Evolutionary conservation across 768 basidiomycete species (phyloP).

Genomic region (Obba rivulosa): DNA sequence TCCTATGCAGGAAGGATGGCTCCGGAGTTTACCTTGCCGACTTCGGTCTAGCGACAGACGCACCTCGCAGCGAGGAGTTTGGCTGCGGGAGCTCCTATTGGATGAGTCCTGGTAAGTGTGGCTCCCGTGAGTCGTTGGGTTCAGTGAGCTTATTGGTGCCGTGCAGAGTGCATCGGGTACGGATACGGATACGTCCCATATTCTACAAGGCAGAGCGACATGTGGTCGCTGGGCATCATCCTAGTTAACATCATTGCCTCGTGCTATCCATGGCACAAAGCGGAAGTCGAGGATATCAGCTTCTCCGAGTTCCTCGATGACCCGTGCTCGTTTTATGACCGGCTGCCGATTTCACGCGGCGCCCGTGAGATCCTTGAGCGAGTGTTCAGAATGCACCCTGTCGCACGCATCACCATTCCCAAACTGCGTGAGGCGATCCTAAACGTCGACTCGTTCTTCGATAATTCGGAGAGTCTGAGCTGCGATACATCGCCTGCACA

Average conservation of each 20-base stretch:
- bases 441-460: constrained; percentile 53
- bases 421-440: constrained; percentile 55
- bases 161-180: constrained; percentile 17
- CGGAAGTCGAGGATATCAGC: constrained; percentile 23
- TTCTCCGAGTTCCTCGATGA: constrained; percentile 40
- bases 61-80: constrained; percentile 11
- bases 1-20: constrained; percentile 51
- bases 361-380: constrained; percentile 41
- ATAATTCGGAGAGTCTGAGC: no score
- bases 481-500: no score
- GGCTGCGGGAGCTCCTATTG: constrained; percentile 18
- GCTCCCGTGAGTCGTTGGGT: background rate
- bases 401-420: constrained; percentile 51
- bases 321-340: constrained; percentile 38
- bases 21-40: constrained; percentile 40
- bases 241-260: constrained; percentile 45
- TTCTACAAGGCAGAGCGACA: constrained; percentile 27
- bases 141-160: constrained; percentile 14
- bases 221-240: constrained; percentile 33
- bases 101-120: constrained; percentile 20
- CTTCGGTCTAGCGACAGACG: constrained; percentile 29
- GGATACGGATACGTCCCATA: background rate
- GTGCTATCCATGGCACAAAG: constrained; percentile 43
- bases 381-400: constrained; percentile 61
- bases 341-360: constrained; percentile 46